Conservation (phyloP, 192 early-diverging fungal genomes). For the Coemansia sp. region DNA sequence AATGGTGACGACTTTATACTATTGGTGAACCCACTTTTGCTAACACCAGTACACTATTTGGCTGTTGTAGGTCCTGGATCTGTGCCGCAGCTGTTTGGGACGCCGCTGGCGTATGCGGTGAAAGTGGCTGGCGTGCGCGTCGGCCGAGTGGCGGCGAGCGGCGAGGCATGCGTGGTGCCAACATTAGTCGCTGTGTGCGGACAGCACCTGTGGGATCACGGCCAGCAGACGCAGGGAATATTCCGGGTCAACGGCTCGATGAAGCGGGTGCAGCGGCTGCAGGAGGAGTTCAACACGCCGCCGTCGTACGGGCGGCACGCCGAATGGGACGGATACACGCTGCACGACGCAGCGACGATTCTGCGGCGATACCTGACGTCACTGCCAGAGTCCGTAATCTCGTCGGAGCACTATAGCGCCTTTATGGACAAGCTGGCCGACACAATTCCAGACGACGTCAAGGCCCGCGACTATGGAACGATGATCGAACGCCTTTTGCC, state of each 20-base stretch:
- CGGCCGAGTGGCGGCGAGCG: slow-evolving; percentile 28
- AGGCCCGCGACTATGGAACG: slow-evolving; percentile 55
- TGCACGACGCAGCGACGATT: slow-evolving; percentile 78
- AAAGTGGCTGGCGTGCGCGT: slow-evolving; percentile 39
- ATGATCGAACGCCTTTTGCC: slow-evolving; percentile 59
- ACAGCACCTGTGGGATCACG: slow-evolving; percentile 46
- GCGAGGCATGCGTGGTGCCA: slow-evolving; percentile 51
- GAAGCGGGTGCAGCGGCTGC: slow-evolving; percentile 68
- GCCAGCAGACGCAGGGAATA: slow-evolving; percentile 65
- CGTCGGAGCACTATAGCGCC: slow-evolving; percentile 61
- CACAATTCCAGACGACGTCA: slow-evolving; percentile 42
- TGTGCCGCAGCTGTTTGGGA: slow-evolving; percentile 39
- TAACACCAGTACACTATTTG: background rate
- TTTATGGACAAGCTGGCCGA: slow-evolving; percentile 64
- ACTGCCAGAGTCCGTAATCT: slow-evolving; percentile 74
- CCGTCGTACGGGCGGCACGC: slow-evolving; percentile 63
- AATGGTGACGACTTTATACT: background rate
- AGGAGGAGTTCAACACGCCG: slow-evolving; percentile 65
- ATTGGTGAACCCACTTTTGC: slow-evolving; percentile 1
- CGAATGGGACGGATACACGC: slow-evolving; percentile 67
- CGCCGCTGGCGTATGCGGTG: slow-evolving; percentile 33
- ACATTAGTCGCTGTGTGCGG: slow-evolving; percentile 50
- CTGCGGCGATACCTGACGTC: slow-evolving; percentile 69
- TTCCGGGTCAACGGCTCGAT: slow-evolving; percentile 75
- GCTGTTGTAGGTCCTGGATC: slow-evolving; percentile 23